Evolutionary conservation across 345 rosid species (phyloP), one percentile per base, ranked within the genome.

Genomic region (Sonneratia caseolaris): DNA sequence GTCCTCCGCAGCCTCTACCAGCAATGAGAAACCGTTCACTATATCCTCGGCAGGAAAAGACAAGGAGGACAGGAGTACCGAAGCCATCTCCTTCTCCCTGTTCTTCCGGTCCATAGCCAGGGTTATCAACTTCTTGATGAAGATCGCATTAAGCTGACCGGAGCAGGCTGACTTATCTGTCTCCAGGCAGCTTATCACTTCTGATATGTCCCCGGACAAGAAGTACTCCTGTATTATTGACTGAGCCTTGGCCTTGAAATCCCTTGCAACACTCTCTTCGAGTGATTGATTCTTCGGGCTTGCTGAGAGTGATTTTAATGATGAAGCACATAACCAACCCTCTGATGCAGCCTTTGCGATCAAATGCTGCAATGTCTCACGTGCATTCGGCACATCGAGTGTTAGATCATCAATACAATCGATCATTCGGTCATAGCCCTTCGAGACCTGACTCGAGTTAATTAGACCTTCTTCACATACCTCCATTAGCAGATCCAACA

Each of bases 41-140:
- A 86, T 86, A 74, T 88, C 94, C 64, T 92, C 94, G 5, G 86
- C 73, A 11, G 92, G 92, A 78, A 90, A 87, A 71, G 79, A 84
- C 62, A 92, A 76, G 37, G 96, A 90, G 49, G 90, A 90, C 16
- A 92, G 73, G 59, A 92, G 76, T 71, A 90, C 87, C 55, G 91
- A 92, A 38, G 97, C 94, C 97, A 90, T 92, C 79, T 90, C 97
- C 70, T 88, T 92, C 82, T 92, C 97, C 76, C 96, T 81, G 51
- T 92, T 90, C 81, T 90, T 92, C 48, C 92, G 73, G 48, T 92
- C 97, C 96, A 92, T 92, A 43, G 96, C 91, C 43, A 90, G 73
- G 55, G 92, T 92, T 79, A 92, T 82, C 69, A 90, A 75, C 76
- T 76, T 88, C 79, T 92, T 90, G 72, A 90, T 78, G 75, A 92